Conservation (phyloP, 768 basidiomycete genomes). For the Inosperma sp. region DNA sequence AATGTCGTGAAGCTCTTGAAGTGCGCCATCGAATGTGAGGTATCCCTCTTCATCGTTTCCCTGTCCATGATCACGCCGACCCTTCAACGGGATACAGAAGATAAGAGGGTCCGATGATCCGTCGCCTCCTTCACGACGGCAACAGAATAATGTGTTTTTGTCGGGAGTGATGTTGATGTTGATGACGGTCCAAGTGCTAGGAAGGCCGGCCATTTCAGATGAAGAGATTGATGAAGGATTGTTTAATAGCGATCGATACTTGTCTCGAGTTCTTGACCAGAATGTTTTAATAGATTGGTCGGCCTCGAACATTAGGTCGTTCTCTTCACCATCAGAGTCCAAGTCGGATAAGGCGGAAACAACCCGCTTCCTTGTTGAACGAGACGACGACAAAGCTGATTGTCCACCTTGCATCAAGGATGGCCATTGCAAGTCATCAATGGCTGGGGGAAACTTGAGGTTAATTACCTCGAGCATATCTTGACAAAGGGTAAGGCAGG, state of each 20-base stretch:
- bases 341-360: constrained; percentile 21
- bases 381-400: constrained; percentile 27
- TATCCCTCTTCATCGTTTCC: constrained; percentile 64
- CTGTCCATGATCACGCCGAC: constrained; percentile 62
- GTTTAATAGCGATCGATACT: constrained; percentile 46
- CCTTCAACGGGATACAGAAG: constrained; percentile 86
- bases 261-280: constrained; percentile 56
- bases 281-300: constrained; percentile 42
- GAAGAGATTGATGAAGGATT: constrained; percentile 40
- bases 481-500: constrained; percentile 73
- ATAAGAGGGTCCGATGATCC: constrained; percentile 54
- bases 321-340: no score
- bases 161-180: constrained; percentile 83
- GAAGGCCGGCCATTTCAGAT: constrained; percentile 46
- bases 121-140: constrained; percentile 61
- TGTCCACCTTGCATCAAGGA: constrained; percentile 43
- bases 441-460: constrained; percentile 51
- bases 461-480: constrained; percentile 83
- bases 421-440: constrained; percentile 79
- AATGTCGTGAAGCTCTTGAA: constrained; percentile 73
- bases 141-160: constrained; percentile 75
- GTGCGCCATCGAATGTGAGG: constrained; percentile 70
- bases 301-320: no score
- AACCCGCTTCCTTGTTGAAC: constrained; percentile 12
- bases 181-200: constrained; percentile 76